These are phyloP conservation scores for Pascua sp. DNA, from an alignment of 1,284 basidiomycete genomes.

Conservation along the genomic window DNA sequence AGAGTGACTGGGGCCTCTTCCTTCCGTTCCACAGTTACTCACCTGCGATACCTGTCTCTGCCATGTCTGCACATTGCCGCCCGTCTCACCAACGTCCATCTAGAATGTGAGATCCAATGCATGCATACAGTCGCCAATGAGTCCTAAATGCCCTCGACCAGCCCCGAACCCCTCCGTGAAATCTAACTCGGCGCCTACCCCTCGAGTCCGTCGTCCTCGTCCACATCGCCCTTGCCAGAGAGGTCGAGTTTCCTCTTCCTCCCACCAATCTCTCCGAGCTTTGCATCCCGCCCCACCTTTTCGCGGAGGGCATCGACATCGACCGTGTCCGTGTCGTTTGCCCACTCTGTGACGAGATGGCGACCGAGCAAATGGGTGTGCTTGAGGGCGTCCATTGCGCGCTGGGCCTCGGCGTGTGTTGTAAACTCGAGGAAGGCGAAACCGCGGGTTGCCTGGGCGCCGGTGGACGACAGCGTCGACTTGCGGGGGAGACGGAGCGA, in stretches of 20 bases:
- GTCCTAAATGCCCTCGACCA: too few species aligned
- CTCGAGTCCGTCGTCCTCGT: constrained; percentile 36
- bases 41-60: too few species aligned
- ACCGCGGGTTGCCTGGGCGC: constrained; percentile 58
- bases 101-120: too few species aligned
- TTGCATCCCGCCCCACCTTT: constrained; percentile 57
- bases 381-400: constrained; percentile 73
- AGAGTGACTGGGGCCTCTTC: too few species aligned
- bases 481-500: constrained; percentile 84
- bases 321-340: constrained; percentile 62
- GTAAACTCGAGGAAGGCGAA: constrained; percentile 96
- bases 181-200: constrained; percentile 2
- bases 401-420: constrained; percentile 78
- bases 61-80: too few species aligned
- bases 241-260: constrained; percentile 45
- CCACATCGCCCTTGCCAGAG: constrained; percentile 20
- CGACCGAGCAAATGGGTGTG: constrained; percentile 95
- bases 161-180: neutral
- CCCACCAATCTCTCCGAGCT: constrained; percentile 29
- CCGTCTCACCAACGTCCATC: too few species aligned
- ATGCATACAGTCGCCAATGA: too few species aligned
- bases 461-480: constrained; percentile 67
- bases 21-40: too few species aligned
- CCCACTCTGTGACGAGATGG: constrained; percentile 93
- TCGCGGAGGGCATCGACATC: constrained; percentile 68